Percentiles rank a stretch among this genome's conserved stretches.
Evolutionary conservation across 352 stramenopile genomes (phyloP).

Genomic region (Phytophthora rubi): DNA sequence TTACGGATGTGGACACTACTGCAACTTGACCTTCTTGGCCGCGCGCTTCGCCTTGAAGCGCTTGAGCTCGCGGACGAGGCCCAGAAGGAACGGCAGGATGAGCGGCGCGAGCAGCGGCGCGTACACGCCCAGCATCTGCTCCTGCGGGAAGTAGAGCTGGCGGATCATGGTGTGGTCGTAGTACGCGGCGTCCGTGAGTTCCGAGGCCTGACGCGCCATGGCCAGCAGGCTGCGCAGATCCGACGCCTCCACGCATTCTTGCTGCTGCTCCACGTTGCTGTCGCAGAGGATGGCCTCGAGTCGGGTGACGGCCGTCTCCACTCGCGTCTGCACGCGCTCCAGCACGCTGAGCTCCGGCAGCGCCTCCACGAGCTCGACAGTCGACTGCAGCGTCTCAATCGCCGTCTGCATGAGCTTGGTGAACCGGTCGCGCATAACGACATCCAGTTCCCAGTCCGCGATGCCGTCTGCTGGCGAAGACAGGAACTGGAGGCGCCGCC

Average conservation of each 20-base stretch:
- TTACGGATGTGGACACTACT: constrained; percentile 5
- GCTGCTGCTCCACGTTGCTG: constrained; percentile 7
- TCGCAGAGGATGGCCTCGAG: constrained; percentile 64
- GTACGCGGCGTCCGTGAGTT: constrained; percentile 62
- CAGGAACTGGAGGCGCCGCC: constrained; percentile 47
- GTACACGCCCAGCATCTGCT: constrained; percentile 73
- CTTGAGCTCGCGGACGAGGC: constrained; percentile 58
- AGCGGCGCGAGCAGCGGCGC: constrained; percentile 65
- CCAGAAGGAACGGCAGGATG: constrained; percentile 66
- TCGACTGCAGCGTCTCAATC: constrained; percentile 76
- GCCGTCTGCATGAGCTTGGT: constrained; percentile 60
- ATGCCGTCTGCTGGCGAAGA: constrained; percentile 58
- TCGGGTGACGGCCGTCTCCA: constrained; percentile 53
- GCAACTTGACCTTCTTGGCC: constrained; percentile 34
- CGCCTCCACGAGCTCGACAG: constrained; percentile 67
- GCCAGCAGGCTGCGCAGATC: constrained; percentile 39
- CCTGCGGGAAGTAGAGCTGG: constrained; percentile 75
- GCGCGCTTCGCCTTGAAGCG: constrained; percentile 52
- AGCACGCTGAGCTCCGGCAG: constrained; percentile 81
- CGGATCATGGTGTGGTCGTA: constrained; percentile 80
- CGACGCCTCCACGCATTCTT: constrained; percentile 29
- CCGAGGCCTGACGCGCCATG: constrained; percentile 52
- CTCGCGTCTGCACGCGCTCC: constrained; percentile 62
- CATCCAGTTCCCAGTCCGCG: constrained; percentile 78
- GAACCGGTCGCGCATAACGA: constrained; percentile 54